phyloP scores from a whole-genome alignment of 495 filamentous ascomycete species.

The Neurospora africana region DNA sequence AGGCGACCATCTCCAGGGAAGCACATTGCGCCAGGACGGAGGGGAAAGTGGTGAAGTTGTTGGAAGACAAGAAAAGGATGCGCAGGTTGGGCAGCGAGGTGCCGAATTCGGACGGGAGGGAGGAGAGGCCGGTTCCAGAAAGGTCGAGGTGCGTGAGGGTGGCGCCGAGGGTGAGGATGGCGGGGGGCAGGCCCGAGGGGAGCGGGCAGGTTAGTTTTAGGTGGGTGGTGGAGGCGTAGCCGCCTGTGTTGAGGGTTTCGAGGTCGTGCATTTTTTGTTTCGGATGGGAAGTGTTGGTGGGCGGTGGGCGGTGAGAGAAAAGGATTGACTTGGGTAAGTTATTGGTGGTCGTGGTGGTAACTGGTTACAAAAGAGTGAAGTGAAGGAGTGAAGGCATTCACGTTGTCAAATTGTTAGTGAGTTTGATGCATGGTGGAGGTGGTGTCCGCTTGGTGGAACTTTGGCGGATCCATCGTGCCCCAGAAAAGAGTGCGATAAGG shows the following conservation, averaged over 20 bases:
- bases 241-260: conserved; percentile 15
- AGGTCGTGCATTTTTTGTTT: conserved; percentile 18
- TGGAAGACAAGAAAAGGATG: conserved; percentile 33
- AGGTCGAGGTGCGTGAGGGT: conserved; percentile 36
- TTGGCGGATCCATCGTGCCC: not conserved
- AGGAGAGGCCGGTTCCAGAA: conserved; percentile 31
- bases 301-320: not conserved
- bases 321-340: not conserved
- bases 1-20: conserved; percentile 34
- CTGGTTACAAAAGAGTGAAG: not conserved
- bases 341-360: not conserved
- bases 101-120: conserved; percentile 27
- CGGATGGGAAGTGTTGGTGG: not conserved
- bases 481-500: not conserved
- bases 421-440: not conserved
- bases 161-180: conserved; percentile 28
- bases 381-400: not conserved
- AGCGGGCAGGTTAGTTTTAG: conserved; percentile 29
- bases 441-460: not conserved
- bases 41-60: conserved; percentile 34
- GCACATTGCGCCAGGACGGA: conserved; percentile 28
- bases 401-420: not conserved
- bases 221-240: conserved; percentile 21
- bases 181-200: conserved; percentile 14
- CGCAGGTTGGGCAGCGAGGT: conserved; percentile 30